Base-by-base conservation (phyloP, 208 protist genomes). In the Tetramitus jugosus region DNA sequence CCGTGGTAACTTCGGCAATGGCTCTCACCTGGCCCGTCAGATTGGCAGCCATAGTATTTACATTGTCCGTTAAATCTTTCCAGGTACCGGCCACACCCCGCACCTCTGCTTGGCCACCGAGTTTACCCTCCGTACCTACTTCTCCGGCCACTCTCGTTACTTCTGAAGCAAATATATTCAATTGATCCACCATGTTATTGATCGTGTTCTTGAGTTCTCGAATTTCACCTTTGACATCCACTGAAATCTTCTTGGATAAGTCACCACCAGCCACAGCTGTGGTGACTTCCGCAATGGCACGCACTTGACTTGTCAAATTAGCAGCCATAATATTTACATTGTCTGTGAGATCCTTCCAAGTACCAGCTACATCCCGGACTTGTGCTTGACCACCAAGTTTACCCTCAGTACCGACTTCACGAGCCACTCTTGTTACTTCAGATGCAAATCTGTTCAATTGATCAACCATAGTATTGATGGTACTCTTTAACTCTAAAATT, bases 401-500 rank as follows among this genome's bases (percentile, higher is more conserved):
- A 40, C 80, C 80, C 64, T 82, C 76, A 2, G 80, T 82, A 40
- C 81, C 81, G 46, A 83, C 81, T 69, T 83, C 81, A 43, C 79
- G 8, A 2, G 81, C 33, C 2, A 83, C 81, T 40, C 81, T 31
- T 10, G 77, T 83, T 75, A 83, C 81, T 49, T 83, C 81, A 17
- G 81, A 82, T 56, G 79, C 80, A 23, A 83, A 83, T 14, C 60
- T 64, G 39, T 79, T 79, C 3, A 83, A 49, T 69, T 83, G 81
- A 33, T 83, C 81, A 39, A 83, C 81, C 81, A 83, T 83, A 42
- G 81, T 83, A 65, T 83, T 83, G 13, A 83, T 83, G 10, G 81
- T 83, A 8, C 52, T 71, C 46, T 83, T 83, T 0, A 83, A 53
- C 61, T 83, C 43, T 7, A 77, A 45, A n/a, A 83, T 83, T 45